Evolutionary conservation across 331 rosid species (phyloP).

Genomic region (Cucumis variabilis): DNA sequence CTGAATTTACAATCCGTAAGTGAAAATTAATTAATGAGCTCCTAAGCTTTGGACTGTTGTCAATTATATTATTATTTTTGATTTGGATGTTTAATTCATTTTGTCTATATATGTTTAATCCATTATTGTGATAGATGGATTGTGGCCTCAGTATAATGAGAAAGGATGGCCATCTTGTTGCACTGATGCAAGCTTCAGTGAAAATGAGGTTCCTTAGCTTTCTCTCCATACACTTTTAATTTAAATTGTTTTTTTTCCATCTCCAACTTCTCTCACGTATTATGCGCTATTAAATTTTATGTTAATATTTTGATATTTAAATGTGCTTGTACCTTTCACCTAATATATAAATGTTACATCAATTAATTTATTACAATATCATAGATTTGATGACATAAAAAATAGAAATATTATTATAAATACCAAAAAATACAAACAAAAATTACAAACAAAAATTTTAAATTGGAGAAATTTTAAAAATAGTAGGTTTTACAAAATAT

Average conservation of each 20-base stretch:
- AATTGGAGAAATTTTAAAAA: no score
- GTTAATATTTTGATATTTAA: no score
- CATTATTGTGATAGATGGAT: not conserved
- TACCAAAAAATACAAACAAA: no score
- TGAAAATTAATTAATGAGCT: not conserved
- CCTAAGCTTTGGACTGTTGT: not conserved
- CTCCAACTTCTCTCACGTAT: no score
- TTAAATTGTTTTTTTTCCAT: not conserved
- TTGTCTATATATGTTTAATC: not conserved
- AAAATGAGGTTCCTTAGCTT: not conserved
- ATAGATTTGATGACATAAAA: no score
- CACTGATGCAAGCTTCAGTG: not conserved
- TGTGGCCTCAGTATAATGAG: constrained; percentile 26
- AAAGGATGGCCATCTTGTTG: constrained; percentile 30
- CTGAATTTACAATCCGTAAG: constrained; percentile 29
- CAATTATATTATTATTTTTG: not conserved
- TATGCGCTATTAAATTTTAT: no score
- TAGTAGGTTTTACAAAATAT: no score
- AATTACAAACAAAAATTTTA: no score
- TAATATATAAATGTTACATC: no score
- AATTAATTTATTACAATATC: no score
- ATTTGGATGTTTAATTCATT: not conserved
- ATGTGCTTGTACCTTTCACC: no score
- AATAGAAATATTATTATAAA: no score
- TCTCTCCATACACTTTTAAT: not conserved